These are phyloP conservation scores for Syncephalis fuscata DNA, from an alignment of 371 early-diverging fungal genomes.

Conservation along the genomic window DNA sequence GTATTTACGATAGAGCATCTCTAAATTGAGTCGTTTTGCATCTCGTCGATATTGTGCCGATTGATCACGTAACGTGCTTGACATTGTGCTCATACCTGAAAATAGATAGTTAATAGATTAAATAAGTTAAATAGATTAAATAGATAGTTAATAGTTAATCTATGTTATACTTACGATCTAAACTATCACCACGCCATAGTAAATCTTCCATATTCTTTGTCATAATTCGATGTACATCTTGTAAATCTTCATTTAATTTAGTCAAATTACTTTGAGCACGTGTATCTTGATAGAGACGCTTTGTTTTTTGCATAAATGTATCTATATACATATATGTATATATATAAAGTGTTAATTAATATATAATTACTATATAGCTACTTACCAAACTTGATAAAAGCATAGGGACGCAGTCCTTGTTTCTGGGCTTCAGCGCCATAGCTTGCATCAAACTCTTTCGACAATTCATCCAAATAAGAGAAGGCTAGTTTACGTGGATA, in stretches of 20 bases:
- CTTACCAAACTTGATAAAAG: slow-evolving; percentile 88
- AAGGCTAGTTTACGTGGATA: slow-evolving; percentile 94
- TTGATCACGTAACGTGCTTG: slow-evolving; percentile 39
- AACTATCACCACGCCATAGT: slow-evolving; percentile 77
- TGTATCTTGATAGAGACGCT: slow-evolving; percentile 87
- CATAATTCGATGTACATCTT: slow-evolving; percentile 94
- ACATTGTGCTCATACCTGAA: slow-evolving; percentile 40
- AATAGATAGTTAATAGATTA: background rate
- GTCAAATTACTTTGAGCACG: slow-evolving; percentile 82
- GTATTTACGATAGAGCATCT: slow-evolving; percentile 85
- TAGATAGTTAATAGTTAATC: too few species aligned
- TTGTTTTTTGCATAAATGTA: slow-evolving; percentile 92
- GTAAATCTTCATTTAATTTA: slow-evolving; percentile 87
- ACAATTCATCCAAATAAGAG: slow-evolving; percentile 83
- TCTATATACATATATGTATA: slow-evolving; percentile 23
- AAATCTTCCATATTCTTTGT: slow-evolving; percentile 95
- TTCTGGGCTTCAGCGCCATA: slow-evolving; percentile 79
- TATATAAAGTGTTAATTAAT: too few species aligned
- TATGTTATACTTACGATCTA: slow-evolving; percentile 38
- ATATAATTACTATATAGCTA: background rate
- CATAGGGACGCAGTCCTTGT: slow-evolving; percentile 83
- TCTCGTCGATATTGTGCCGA: slow-evolving; percentile 60
- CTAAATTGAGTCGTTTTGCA: slow-evolving; percentile 65
- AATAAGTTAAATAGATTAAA: background rate
- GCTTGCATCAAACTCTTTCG: slow-evolving; percentile 82